phyloP scores from a whole-genome alignment of 257 asterid species.

The Fraxinus quadrangulata region DNA sequence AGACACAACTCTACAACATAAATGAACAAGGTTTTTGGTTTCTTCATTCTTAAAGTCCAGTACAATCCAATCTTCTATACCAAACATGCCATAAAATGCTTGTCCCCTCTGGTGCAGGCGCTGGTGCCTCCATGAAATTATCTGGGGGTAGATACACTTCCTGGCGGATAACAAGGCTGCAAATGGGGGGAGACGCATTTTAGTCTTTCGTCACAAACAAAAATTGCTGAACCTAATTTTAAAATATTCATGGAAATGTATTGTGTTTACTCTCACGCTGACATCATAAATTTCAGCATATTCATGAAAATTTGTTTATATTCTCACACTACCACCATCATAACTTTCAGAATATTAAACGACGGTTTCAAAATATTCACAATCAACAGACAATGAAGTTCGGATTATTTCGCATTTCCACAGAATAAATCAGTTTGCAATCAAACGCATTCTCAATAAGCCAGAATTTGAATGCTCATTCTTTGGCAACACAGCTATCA shows the following conservation, averaged over 20 bases:
- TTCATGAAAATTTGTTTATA: neutral
- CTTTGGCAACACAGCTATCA: neutral
- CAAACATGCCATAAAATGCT: constrained; percentile 7
- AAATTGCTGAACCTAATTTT: neutral
- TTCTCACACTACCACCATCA: neutral
- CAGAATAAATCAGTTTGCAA: neutral
- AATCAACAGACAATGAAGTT: too few species aligned
- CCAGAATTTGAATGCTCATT: neutral
- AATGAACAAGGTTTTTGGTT: neutral
- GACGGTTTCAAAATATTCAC: neutral
- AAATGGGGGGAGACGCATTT: neutral
- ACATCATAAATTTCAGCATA: neutral
- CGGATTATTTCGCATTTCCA: neutral
- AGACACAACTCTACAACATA: neutral
- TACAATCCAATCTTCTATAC: neutral
- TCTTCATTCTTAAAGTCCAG: neutral
- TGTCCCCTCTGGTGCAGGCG: neutral
- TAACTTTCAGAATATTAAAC: neutral
- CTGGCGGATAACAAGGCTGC: neutral
- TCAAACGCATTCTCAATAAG: neutral
- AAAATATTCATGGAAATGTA: neutral
- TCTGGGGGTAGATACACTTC: neutral
- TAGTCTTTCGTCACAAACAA: neutral
- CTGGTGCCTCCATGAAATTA: neutral
- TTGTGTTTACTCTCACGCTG: neutral